Base-by-base conservation (phyloP, 1,139 yeast genomes). In the Suhomyces anneliseae region DNA sequence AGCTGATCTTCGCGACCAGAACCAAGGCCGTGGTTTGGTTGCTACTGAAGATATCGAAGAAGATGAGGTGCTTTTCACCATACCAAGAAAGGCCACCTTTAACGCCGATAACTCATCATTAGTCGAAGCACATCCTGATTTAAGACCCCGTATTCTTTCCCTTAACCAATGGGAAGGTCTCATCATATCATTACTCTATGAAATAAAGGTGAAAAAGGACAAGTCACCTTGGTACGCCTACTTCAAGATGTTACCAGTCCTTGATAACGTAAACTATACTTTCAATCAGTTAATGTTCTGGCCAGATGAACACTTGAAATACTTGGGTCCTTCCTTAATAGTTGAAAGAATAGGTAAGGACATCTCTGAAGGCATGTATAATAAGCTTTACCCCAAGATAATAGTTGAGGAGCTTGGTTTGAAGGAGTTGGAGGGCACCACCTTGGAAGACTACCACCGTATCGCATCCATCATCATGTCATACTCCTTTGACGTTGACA, bases 231-330 rank as follows among this genome's bases (percentile, higher is more conserved):
- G 97, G 96, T 62, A 60, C 46, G 77, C 82, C 1, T 93, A 93
- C 64, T 81, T 90, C 51, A 70, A 78, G 34, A 80, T 90, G 0
- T 70, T 93, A 43, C 98, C 98, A 0, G 54, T 70, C 24, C 50
- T 49, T 14, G 74, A 70, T 40, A 42, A 44, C 6, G 57, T 59
- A 14, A 58, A 63, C 48, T 68, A 67, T 49, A 55, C 58, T 1
- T 83, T 87, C 61, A 77, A 84, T 57, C 87, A 86, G 41, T 78
- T 92, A 48, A 87, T 90, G 82, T 90, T 83, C 59, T 93, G 98
- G 98, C 55, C 56, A 2, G 79, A 77, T 0, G 68, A 66, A 2
- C 84, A 84, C 48, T 62, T 87, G 42, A 56, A 70, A 3, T 43
- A 53, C 1, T 73, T 93, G 50, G 56, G 72, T 41, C 98, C 98